Percentiles rank a stretch among this genome's conserved stretches.
Evolutionary conservation across 345 rosid genomes (phyloP).

Genomic region (Viola odorata): DNA sequence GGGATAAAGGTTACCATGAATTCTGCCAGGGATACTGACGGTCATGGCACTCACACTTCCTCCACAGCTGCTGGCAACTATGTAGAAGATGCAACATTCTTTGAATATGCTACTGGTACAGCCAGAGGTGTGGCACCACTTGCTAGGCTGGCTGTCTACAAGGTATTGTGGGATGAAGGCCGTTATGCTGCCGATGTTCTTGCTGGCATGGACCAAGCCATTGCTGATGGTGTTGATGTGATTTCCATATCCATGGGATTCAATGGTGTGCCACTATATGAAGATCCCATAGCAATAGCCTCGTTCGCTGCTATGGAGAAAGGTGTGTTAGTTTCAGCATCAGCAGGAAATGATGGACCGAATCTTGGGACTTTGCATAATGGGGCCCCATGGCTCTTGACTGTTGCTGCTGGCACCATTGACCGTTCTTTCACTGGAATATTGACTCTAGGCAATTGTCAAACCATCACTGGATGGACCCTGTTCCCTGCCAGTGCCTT

Average conservation of each 20-base stretch:
- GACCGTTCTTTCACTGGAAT: slow-evolving; percentile 11
- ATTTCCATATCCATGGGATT: slow-evolving; percentile 32
- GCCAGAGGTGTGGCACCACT: slow-evolving; percentile 31
- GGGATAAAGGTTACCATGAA: slow-evolving; percentile 17
- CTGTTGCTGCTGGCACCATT: slow-evolving; percentile 10
- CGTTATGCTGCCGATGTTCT: slow-evolving; percentile 26
- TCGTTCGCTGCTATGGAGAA: slow-evolving; percentile 14
- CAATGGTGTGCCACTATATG: slow-evolving; percentile 17
- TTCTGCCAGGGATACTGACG: slow-evolving; percentile 25
- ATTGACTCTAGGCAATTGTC: slow-evolving; percentile 9
- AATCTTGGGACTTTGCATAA: slow-evolving; percentile 3
- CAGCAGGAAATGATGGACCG: slow-evolving; percentile 14
- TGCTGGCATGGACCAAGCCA: slow-evolving; percentile 30
- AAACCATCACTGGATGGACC: slow-evolving; percentile 26
- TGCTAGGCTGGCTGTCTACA: slow-evolving; percentile 30
- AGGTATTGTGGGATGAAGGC: slow-evolving; percentile 29
- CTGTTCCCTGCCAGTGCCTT: slow-evolving; percentile 35
- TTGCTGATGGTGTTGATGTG: slow-evolving; percentile 30
- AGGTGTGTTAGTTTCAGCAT: slow-evolving; percentile 7
- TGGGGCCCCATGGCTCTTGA: slow-evolving; percentile 16
- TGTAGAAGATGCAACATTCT: slow-evolving; percentile 17
- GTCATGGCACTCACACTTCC: slow-evolving; percentile 39
- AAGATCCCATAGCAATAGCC: slow-evolving; percentile 18
- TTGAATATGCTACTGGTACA: slow-evolving; percentile 30
- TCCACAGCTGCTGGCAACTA: slow-evolving; percentile 31